Evolutionary conservation across 2,329 filamentous ascomycete genomes (phyloP).

Genomic region (Hymenoscyphus fructigenus): DNA sequence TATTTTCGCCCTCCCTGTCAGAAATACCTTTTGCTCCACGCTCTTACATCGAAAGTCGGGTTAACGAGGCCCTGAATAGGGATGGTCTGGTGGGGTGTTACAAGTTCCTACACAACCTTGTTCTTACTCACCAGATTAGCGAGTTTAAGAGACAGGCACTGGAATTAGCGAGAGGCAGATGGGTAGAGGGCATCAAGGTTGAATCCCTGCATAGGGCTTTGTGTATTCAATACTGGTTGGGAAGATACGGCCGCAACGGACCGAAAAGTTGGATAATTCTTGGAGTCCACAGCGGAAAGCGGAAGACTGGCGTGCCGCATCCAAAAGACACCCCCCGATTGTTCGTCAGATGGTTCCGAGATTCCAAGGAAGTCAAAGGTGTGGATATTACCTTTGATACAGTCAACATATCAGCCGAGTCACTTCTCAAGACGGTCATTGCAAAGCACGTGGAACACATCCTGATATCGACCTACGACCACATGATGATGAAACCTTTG

Average conservation of each 20-base stretch:
- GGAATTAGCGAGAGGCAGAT: conserved; percentile 66
- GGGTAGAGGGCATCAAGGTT: conserved; percentile 75
- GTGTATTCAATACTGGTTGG: conserved; percentile 87
- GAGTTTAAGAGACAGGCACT: conserved; percentile 76
- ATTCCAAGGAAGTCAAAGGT: conserved; percentile 72
- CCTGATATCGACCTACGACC: conserved; percentile 64
- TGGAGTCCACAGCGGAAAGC: conserved; percentile 68
- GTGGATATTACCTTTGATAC: conserved; percentile 67
- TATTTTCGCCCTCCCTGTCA: conserved; percentile 69
- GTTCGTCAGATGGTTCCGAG: conserved; percentile 77
- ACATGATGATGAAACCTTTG: conserved; percentile 57
- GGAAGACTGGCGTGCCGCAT: conserved; percentile 43
- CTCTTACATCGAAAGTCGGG: conserved; percentile 63
- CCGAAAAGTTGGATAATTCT: conserved; percentile 90
- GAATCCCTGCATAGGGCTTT: conserved; percentile 80
- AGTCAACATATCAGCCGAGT: conserved; percentile 68
- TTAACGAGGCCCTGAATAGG: conserved; percentile 69
- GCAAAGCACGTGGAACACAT: conserved; percentile 72
- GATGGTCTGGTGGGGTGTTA: conserved; percentile 80
- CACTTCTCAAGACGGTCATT: conserved; percentile 71
- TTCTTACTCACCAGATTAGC: conserved; percentile 86
- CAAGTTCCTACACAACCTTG: conserved; percentile 80
- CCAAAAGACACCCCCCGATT: conserved; percentile 54
- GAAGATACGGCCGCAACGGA: conserved; percentile 53
- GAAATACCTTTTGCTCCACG: conserved; percentile 63